Conservation (phyloP, 139 green algal genomes). For the Coccomyxa sp. region DNA sequence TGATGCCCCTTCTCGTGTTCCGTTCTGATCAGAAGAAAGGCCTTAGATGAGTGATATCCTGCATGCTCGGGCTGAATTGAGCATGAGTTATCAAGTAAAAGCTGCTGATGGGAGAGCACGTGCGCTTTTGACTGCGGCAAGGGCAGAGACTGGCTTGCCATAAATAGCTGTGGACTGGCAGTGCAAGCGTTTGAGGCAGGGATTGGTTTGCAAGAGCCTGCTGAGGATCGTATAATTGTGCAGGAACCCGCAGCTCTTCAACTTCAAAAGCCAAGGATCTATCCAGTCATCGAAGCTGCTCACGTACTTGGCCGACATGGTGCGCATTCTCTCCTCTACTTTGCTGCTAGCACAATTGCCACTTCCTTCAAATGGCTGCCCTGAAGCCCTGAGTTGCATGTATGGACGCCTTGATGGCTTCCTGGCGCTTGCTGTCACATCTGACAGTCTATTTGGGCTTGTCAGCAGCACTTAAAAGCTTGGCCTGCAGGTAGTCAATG, state of each 20-base stretch:
- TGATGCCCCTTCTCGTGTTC: too few species aligned
- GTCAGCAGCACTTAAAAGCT: too few species aligned
- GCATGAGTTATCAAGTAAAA: neutral
- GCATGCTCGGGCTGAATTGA: neutral
- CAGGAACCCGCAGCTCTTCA: slow-evolving; percentile 66
- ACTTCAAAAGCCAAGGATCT: slow-evolving; percentile 21
- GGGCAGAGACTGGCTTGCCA: neutral
- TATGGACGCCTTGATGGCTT: too few species aligned
- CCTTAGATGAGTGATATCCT: too few species aligned
- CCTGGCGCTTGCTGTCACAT: too few species aligned
- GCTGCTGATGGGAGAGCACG: neutral
- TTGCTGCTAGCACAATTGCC: too few species aligned
- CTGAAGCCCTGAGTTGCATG: too few species aligned
- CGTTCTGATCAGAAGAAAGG: too few species aligned
- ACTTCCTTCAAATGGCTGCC: too few species aligned
- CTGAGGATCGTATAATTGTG: neutral
- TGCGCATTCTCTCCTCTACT: slow-evolving; percentile 3
- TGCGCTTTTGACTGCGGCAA: neutral
- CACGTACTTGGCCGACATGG: slow-evolving; percentile 75
- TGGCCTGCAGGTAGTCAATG: slow-evolving; percentile 70
- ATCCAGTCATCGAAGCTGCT: slow-evolving; percentile 50
- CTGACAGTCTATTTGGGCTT: too few species aligned
- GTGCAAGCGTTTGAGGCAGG: too few species aligned
- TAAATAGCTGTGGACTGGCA: neutral
- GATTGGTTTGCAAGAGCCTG: too few species aligned